phyloP scores from a whole-genome alignment of 2,329 filamentous ascomycete genomes.

The Neobulgaria alba region DNA sequence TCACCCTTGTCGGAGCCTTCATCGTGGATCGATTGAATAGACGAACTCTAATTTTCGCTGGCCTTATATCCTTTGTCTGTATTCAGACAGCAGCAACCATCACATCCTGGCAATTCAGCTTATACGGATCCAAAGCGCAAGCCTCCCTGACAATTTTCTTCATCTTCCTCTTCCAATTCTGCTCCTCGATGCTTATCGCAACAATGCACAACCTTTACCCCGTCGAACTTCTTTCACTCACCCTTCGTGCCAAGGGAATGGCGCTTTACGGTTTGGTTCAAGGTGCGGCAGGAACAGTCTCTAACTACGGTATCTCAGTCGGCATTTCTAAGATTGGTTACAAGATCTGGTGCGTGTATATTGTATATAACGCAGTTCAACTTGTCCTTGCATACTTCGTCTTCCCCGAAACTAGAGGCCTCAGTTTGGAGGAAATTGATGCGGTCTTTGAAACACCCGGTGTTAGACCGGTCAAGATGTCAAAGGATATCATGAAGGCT shows the following conservation, averaged over 20 bases:
- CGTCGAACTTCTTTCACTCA: constrained; percentile 29
- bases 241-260: constrained; percentile 32
- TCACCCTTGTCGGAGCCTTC: constrained; percentile 14
- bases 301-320: constrained; percentile 36
- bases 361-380: constrained; percentile 38
- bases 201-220: constrained; percentile 30
- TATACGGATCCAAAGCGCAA: constrained; percentile 13
- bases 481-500: constrained; percentile 32
- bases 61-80: constrained; percentile 35
- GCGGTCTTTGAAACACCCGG: constrained; percentile 45
- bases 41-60: constrained; percentile 37
- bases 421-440: constrained; percentile 65
- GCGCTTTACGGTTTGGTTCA: constrained; percentile 24
- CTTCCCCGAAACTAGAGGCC: constrained; percentile 64
- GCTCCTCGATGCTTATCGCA: constrained; percentile 18
- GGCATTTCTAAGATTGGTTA: constrained; percentile 39
- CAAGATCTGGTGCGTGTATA: constrained; percentile 43
- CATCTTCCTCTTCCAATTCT: constrained; percentile 29
- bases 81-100: constrained; percentile 38
- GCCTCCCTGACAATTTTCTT: constrained; percentile 36
- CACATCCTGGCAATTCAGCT: constrained; percentile 37
- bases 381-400: constrained; percentile 43
- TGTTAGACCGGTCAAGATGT: constrained; percentile 36
- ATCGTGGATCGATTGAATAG: constrained; percentile 16
- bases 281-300: constrained; percentile 24